These are phyloP conservation scores for Neonectria coccinea DNA, from an alignment of 2,329 filamentous ascomycete genomes.

Conservation along the genomic window DNA sequence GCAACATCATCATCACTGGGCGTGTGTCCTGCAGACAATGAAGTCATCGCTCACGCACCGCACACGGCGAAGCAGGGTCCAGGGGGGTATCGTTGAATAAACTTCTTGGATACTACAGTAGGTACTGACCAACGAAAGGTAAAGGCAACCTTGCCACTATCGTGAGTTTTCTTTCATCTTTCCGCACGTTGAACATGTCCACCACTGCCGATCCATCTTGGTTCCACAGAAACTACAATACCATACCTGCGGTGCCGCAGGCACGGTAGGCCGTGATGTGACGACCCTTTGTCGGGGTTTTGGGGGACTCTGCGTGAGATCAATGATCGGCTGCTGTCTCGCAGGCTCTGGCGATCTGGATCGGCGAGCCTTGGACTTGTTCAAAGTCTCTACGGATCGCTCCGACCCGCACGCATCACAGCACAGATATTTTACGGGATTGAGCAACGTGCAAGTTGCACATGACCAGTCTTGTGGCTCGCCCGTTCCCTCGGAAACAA, in stretches of 20 bases:
- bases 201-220: constrained; percentile 66
- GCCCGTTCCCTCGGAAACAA: constrained; percentile 11
- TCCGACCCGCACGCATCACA: constrained; percentile 69
- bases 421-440: constrained; percentile 61
- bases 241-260: constrained; percentile 56
- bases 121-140: constrained; percentile 18
- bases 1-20: constrained; percentile 19
- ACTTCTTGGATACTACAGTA: constrained; percentile 16
- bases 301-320: constrained; percentile 52
- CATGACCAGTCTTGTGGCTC: constrained; percentile 62
- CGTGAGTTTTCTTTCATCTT: constrained; percentile 64
- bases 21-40: constrained; percentile 28
- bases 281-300: constrained; percentile 32
- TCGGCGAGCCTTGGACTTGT: constrained; percentile 33
- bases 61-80: constrained; percentile 17
- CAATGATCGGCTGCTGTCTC: constrained; percentile 44
- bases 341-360: constrained; percentile 28
- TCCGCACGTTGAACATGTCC: constrained; percentile 67
- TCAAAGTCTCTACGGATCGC: constrained; percentile 45
- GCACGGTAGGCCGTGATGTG: constrained; percentile 22
- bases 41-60: constrained; percentile 38
- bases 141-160: constrained; percentile 25
- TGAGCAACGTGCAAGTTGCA: constrained; percentile 67
- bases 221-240: constrained; percentile 64
- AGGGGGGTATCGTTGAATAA: constrained; percentile 28